phyloP scores from a whole-genome alignment of 1,284 basidiomycete genomes.

The Somion occarium region DNA sequence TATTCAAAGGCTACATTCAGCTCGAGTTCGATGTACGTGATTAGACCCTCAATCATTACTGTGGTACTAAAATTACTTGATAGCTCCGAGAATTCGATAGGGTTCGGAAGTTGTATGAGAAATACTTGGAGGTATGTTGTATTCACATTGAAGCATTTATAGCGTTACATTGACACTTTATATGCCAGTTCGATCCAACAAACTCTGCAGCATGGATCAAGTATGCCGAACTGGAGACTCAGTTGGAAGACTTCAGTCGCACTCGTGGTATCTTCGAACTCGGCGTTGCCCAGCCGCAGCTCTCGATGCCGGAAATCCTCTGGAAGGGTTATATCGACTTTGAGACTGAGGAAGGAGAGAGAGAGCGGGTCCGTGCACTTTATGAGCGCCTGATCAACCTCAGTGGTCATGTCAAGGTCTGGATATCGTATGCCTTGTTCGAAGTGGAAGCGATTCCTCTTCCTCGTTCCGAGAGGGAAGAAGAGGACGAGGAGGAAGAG shows the following conservation, averaged over 20 bases:
- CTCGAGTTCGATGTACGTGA: slow-evolving; percentile 78
- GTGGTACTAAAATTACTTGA: slow-evolving; percentile 8
- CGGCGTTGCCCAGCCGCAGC: slow-evolving; percentile 82
- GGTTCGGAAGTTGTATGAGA: slow-evolving; percentile 89
- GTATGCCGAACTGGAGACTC: slow-evolving; percentile 92
- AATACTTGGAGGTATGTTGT: slow-evolving; percentile 80
- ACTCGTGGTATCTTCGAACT: slow-evolving; percentile 96
- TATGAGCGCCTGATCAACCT: slow-evolving; percentile 87
- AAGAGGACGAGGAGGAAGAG: slow-evolving; percentile 64
- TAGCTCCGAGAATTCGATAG: slow-evolving; percentile 93
- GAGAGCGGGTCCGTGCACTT: slow-evolving; percentile 78
- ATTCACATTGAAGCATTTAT: slow-evolving; percentile 3
- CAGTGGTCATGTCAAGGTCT: slow-evolving; percentile 94
- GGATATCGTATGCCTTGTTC: slow-evolving; percentile 79
- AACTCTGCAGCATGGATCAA: slow-evolving; percentile 96
- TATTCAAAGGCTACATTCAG: slow-evolving; percentile 94
- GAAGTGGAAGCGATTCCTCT: slow-evolving; percentile 68
- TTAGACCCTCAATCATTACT: too few species aligned
- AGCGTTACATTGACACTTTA: neutral
- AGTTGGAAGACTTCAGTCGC: slow-evolving; percentile 87
- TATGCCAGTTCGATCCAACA: slow-evolving; percentile 73
- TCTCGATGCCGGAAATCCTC: slow-evolving; percentile 98
- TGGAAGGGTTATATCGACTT: slow-evolving; percentile 99
- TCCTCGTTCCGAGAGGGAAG: slow-evolving; percentile 63
- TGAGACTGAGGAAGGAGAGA: slow-evolving; percentile 91